These are phyloP conservation scores for Lactarius quietus DNA, from an alignment of 768 basidiomycete species.

Conservation along the genomic window DNA sequence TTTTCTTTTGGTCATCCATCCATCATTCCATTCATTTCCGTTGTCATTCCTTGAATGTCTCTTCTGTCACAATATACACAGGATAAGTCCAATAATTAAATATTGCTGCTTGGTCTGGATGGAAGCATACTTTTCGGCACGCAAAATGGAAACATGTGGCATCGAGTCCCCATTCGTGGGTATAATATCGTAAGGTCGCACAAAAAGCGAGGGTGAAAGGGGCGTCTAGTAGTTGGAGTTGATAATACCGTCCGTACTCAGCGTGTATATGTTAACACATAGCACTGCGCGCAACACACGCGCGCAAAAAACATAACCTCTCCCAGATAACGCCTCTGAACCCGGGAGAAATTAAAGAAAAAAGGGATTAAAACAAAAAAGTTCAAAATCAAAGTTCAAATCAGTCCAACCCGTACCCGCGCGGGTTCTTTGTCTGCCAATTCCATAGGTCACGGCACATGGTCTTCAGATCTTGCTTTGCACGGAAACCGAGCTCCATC, in stretches of 20 bases:
- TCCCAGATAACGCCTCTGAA: background rate
- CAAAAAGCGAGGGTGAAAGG: background rate
- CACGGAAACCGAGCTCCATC: slow-evolving; percentile 90
- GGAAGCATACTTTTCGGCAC: background rate
- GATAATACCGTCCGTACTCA: slow-evolving; percentile 16
- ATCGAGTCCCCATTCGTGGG: background rate
- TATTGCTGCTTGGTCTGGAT: background rate
- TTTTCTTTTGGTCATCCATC: background rate
- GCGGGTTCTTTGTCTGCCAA: slow-evolving; percentile 93
- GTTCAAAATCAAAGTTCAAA: background rate
- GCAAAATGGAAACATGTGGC: background rate
- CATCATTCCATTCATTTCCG: background rate
- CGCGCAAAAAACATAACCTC: background rate
- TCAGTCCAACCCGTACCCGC: slow-evolving; percentile 52
- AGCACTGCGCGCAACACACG: background rate
- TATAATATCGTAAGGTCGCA: background rate
- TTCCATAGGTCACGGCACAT: slow-evolving; percentile 99
- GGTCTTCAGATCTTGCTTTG: slow-evolving; percentile 71
- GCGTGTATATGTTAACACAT: slow-evolving; percentile 7
- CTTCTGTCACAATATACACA: background rate
- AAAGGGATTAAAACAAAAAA: background rate
- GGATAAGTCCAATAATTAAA: background rate
- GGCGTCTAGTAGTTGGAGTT: slow-evolving; percentile 13
- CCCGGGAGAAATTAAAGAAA: background rate
- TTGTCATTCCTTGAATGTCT: background rate